Conservation (phyloP, 1,284 basidiomycete species). For the Sanghuangporus weigelae region DNA sequence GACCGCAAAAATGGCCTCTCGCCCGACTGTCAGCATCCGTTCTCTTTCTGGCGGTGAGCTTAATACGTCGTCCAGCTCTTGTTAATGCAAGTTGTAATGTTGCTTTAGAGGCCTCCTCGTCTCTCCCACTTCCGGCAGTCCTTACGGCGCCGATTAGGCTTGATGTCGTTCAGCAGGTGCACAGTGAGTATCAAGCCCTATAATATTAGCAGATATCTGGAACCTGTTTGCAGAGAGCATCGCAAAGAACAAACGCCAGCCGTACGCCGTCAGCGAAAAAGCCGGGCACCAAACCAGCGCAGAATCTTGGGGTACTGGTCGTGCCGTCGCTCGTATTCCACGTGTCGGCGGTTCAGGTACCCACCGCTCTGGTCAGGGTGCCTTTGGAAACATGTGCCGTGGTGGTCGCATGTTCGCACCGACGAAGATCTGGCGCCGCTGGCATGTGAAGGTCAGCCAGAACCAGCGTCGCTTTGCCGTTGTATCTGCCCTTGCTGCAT, state of each 20-base stretch:
- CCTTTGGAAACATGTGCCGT: conserved; percentile 99
- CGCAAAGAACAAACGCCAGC: conserved; percentile 98
- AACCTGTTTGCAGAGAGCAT: conserved; percentile 71
- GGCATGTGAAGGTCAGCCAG: conserved; percentile 99
- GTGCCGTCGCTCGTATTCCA: conserved; percentile 99
- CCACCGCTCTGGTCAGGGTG: conserved; percentile 97
- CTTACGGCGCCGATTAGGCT: conserved; percentile 97
- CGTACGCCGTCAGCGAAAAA: conserved; percentile 95
- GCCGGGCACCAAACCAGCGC: conserved; percentile 99
- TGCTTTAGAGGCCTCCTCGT: conserved; percentile 73
- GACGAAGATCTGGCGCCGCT: conserved; percentile 99
- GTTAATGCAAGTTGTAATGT: conserved; percentile 11
- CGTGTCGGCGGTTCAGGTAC: conserved; percentile 99
- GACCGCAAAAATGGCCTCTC: conserved; percentile 69
- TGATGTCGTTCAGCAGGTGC: conserved; percentile 97
- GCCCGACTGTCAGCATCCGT: conserved; percentile 84
- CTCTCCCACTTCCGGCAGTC: conserved; percentile 93
- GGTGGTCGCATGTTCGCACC: conserved; percentile 99
- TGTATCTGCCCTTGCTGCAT: conserved; percentile 96
- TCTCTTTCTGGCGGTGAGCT: conserved; percentile 66
- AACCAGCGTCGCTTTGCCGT: conserved; percentile 98
- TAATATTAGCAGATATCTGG: not conserved
- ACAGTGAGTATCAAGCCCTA: conserved; percentile 70
- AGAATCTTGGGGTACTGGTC: conserved; percentile 99
- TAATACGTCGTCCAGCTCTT: not conserved